These are phyloP conservation scores for Penicillium goetzii DNA, from an alignment of 495 filamentous ascomycete species.

Conservation along the genomic window DNA sequence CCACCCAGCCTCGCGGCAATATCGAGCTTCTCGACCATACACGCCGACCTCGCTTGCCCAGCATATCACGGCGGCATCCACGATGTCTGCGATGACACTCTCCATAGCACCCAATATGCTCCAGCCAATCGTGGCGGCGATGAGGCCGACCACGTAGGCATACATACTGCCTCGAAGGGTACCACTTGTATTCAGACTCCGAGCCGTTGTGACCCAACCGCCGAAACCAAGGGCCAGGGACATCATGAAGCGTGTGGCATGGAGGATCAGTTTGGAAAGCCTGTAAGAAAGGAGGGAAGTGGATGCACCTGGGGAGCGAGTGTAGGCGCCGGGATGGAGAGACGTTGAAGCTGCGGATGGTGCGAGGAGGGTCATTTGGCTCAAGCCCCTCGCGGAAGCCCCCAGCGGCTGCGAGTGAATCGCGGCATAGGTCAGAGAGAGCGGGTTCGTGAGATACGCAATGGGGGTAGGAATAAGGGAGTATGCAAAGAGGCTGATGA, in stretches of 20 bases:
- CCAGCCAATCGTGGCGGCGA: constrained; percentile 94
- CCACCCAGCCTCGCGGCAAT: constrained; percentile 84
- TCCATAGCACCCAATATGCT: constrained; percentile 94
- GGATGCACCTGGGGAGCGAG: constrained; percentile 44
- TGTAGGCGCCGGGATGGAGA: constrained; percentile 47
- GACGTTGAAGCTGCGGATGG: constrained; percentile 61
- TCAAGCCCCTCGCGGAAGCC: constrained; percentile 73
- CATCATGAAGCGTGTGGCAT: constrained; percentile 88
- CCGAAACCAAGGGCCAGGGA: constrained; percentile 87
- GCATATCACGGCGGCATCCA: constrained; percentile 91
- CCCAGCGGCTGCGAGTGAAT: constrained; percentile 87
- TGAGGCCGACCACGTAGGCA: constrained; percentile 89
- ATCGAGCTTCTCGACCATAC: constrained; percentile 68
- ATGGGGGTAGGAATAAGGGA: constrained; percentile 82
- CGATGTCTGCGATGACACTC: constrained; percentile 85
- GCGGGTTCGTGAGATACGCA: constrained; percentile 80
- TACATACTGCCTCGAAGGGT: constrained; percentile 82
- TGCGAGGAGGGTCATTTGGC: constrained; percentile 75
- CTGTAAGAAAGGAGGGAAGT: constrained; percentile 70
- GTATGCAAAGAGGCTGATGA: constrained; percentile 68
- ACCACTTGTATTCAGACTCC: constrained; percentile 60
- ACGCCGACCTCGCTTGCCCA: constrained; percentile 86
- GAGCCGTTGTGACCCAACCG: constrained; percentile 95
- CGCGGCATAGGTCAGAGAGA: constrained; percentile 89
- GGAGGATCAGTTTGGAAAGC: constrained; percentile 87